Percentiles rank a stretch among this genome's conserved stretches.
Evolutionary conservation across 192 early-diverging fungal species (phyloP).

Genomic region (Oehlia diaphana): DNA sequence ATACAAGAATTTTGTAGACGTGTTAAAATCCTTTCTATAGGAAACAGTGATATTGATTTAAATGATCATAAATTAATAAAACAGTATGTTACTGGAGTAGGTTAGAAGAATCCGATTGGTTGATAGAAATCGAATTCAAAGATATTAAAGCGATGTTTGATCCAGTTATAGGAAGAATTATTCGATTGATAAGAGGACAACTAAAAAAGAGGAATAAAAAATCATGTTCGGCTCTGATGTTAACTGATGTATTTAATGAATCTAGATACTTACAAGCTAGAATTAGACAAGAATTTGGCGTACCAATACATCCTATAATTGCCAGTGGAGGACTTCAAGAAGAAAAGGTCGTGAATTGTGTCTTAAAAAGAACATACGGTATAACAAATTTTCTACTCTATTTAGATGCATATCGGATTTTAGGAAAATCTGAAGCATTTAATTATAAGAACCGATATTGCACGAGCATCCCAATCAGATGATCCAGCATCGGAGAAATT

Average conservation of each 20-base stretch:
- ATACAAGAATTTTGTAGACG: background rate
- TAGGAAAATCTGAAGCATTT: background rate
- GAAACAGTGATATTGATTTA: constrained; percentile 13
- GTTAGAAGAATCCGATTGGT: constrained; percentile 44
- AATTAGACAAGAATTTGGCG: constrained; percentile 48
- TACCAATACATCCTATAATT: constrained; percentile 50
- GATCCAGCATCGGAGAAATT: background rate
- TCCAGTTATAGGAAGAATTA: constrained; percentile 53
- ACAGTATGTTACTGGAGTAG: constrained; percentile 9
- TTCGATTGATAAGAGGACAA: constrained; percentile 54
- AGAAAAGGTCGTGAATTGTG: constrained; percentile 22
- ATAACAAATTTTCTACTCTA: background rate
- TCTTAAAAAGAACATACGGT: constrained; percentile 1
- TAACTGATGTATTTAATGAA: constrained; percentile 56
- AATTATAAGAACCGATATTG: background rate
- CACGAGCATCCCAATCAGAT: background rate
- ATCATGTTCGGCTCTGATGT: constrained; percentile 49
- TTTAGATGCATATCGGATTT: background rate
- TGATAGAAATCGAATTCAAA: constrained; percentile 41
- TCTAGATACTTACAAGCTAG: constrained; percentile 53
- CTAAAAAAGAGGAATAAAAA: constrained; percentile 38
- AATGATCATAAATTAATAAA: background rate
- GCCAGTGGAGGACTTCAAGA: constrained; percentile 50
- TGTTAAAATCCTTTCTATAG: background rate
- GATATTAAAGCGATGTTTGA: constrained; percentile 55